Evolutionary conservation across 2,329 filamentous ascomycete species (phyloP), one percentile per base, ranked within the genome.

Genomic region (Macrophomina tecta): DNA sequence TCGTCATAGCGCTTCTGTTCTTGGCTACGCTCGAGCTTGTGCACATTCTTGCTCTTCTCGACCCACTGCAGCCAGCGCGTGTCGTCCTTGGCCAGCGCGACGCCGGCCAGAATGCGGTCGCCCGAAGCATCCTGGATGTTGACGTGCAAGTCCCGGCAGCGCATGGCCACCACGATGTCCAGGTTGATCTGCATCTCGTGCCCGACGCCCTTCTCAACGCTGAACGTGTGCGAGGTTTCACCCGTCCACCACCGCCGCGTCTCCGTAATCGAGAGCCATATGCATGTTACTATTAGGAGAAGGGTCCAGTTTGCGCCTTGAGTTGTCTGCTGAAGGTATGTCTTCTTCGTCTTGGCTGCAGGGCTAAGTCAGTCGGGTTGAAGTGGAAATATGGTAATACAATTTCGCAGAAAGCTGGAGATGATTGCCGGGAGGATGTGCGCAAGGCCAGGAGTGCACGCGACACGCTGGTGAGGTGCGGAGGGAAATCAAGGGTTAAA

Each of bases 41-140:
- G 82, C 12, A 76, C 71, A 62, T 90, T 90, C 75, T 88, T 87
- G 72, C 83, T 92, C 87, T 69, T 92, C 86, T 69, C 89, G 88
- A 46, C 28, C 94, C 94, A 98, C 71, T 94, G 88, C 28, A 78
- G 76, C 93, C 94, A 99, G 69, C 82, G 87, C 7, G 95, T 98
- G 16, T 87, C 82, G 73, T 97, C 93, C 74, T 88, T 89, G 70
- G 87, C 84, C 69, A 99, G 84, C 69, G 90, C 83, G 45, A 90
- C 84, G 4, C 87, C 91, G 2, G 95, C 95, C 36, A 97, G 85
- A 73, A 98, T 97, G 69, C 92, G 89, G 79, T 99, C 95, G 63
- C 95, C 94, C 0, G 93, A 89, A 2, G 94, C 94, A 78, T 99
- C 95, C 82, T 98, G 95, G 61, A 99, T 94, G 81, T 99, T 98